Conservation (phyloP, 2,329 filamentous ascomycete genomes). For the Aotearoamyces nothofagi region DNA sequence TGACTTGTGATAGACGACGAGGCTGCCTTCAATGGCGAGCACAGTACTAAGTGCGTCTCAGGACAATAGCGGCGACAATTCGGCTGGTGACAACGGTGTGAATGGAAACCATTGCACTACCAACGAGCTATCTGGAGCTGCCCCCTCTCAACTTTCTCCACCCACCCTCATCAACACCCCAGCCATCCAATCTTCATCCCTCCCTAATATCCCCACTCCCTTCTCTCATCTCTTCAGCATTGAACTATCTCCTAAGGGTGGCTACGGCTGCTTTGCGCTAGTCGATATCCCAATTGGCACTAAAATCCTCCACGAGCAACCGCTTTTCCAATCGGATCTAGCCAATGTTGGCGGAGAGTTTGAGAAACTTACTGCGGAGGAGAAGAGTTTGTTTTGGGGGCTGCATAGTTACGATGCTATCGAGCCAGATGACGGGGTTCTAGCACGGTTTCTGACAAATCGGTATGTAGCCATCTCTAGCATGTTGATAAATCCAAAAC, state of each 20-base stretch:
- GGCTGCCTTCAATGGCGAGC: too few relatives aligned
- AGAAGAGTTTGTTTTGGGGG: constrained; percentile 2
- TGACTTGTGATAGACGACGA: too few relatives aligned
- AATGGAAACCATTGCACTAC: too few relatives aligned
- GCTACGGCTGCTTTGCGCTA: constrained; percentile 4
- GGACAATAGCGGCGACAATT: too few relatives aligned
- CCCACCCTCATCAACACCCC: too few relatives aligned
- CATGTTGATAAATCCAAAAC: not conserved
- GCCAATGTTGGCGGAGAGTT: constrained; percentile 1
- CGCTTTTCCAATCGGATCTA: constrained; percentile 2
- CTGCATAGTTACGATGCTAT: constrained; percentile 2
- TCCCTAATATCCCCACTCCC: too few relatives aligned
- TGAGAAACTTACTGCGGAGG: constrained; percentile 1
- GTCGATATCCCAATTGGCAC: constrained; percentile 4
- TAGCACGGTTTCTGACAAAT: constrained; percentile 4
- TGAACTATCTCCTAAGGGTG: constrained; percentile 3
- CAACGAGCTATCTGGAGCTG: too few relatives aligned
- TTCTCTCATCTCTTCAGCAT: too few relatives aligned
- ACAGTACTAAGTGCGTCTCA: too few relatives aligned
- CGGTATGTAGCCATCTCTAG: not conserved
- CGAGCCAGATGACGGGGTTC: constrained; percentile 1
- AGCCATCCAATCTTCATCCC: too few relatives aligned
- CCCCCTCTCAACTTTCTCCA: too few relatives aligned
- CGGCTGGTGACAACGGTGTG: too few relatives aligned
- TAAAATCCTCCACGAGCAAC: constrained; percentile 3